Evolutionary conservation across 2,329 filamentous ascomycete species (phyloP).

Genomic region (Cordyceps sp.): DNA sequence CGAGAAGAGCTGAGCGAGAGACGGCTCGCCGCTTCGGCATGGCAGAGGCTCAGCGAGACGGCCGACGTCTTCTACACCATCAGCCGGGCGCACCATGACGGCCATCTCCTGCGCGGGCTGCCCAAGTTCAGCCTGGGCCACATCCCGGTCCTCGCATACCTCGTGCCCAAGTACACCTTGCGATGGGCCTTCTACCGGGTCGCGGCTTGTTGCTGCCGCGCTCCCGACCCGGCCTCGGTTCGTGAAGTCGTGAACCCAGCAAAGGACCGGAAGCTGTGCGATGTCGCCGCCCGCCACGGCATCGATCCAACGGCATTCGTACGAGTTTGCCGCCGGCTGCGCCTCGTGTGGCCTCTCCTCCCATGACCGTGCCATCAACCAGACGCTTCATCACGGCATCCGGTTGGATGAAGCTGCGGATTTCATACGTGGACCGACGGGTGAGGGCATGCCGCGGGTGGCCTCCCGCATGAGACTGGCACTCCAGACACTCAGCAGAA

Average conservation of each 20-base stretch:
- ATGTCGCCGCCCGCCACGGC: slow-evolving; percentile 20
- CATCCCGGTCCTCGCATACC: slow-evolving; percentile 18
- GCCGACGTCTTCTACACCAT: slow-evolving; percentile 25
- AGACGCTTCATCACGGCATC: background rate
- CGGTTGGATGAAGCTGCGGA: too few relatives aligned
- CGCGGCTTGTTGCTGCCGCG: slow-evolving; percentile 15
- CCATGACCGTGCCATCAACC: slow-evolving; percentile 7
- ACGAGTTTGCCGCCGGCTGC: slow-evolving; percentile 10
- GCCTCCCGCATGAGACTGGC: too few relatives aligned
- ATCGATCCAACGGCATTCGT: slow-evolving; percentile 16
- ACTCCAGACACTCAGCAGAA: too few relatives aligned
- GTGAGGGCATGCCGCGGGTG: too few relatives aligned
- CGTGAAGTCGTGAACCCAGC: slow-evolving; percentile 26
- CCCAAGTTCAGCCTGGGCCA: slow-evolving; percentile 9
- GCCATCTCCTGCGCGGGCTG: slow-evolving; percentile 13
- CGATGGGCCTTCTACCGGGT: slow-evolving; percentile 23
- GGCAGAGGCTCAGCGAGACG: slow-evolving; percentile 23
- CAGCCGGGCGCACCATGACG: slow-evolving; percentile 21
- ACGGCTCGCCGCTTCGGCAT: slow-evolving; percentile 11
- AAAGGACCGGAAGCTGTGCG: slow-evolving; percentile 17
- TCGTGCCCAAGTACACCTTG: slow-evolving; percentile 24
- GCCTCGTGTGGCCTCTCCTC: slow-evolving; percentile 17
- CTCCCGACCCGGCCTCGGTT: slow-evolving; percentile 9
- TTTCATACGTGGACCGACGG: too few relatives aligned
- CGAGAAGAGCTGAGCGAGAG: slow-evolving; percentile 21